Evolutionary conservation across 2,329 filamentous ascomycete species (phyloP).

Genomic region (Colletotrichum sp.): DNA sequence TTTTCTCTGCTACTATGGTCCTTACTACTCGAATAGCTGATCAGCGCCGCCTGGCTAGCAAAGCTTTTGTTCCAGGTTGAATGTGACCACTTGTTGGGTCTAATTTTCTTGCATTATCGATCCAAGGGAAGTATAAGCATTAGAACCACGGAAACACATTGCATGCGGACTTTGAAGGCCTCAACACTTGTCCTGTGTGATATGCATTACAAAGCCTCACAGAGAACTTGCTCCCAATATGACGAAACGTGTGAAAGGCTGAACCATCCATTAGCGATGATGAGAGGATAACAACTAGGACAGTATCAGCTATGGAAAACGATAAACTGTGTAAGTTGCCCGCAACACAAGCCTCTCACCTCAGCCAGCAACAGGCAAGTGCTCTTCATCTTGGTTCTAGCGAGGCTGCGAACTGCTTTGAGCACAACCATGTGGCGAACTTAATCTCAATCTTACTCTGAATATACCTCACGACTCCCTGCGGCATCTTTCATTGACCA

Average conservation of each 20-base stretch:
- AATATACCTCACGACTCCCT: neutral
- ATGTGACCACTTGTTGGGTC: neutral
- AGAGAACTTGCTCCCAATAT: neutral
- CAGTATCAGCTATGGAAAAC: neutral
- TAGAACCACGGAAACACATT: neutral
- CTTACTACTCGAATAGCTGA: no score
- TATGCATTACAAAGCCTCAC: rapidly evolving
- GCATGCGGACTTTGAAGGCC: neutral
- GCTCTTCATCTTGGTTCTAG: neutral
- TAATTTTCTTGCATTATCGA: neutral
- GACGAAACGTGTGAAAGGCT: neutral
- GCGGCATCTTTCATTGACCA: neutral
- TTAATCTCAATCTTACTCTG: neutral
- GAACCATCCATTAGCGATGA: neutral
- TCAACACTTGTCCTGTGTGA: rapidly evolving
- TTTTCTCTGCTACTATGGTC: no score
- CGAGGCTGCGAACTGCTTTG: neutral
- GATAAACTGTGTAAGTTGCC: neutral
- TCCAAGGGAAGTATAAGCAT: neutral
- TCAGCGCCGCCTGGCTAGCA: no score
- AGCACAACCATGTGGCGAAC: neutral
- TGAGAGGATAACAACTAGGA: neutral
- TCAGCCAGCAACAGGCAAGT: neutral
- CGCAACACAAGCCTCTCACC: rapidly evolving
- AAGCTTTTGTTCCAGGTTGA: neutral